Percentiles rank a stretch among this genome's conserved stretches.
Conservation (phyloP, 1,139 yeast genomes). For the Hyphopichia wangnamkhiaoensis region DNA sequence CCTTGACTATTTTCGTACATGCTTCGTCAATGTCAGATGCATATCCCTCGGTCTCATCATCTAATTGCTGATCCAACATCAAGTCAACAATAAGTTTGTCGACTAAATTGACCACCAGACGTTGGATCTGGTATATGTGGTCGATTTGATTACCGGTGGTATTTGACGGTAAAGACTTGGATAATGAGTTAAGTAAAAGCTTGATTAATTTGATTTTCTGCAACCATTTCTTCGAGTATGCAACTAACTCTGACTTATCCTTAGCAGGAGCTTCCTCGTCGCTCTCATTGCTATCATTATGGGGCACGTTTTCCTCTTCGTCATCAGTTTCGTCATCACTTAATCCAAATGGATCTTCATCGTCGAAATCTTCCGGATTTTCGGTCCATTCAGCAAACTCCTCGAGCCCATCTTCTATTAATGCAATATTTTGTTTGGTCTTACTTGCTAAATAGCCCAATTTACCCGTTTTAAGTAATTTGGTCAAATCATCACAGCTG, state of each 20-base stretch:
- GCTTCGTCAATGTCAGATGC: constrained; percentile 26
- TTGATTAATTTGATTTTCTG: constrained; percentile 56
- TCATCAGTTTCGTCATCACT: constrained; percentile 24
- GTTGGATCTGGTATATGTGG: constrained; percentile 31
- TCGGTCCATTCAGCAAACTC: constrained; percentile 69
- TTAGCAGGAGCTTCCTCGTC: constrained; percentile 21
- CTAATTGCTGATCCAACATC: constrained; percentile 44
- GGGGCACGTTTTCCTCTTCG: constrained; percentile 28
- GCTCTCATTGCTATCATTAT: constrained; percentile 13
- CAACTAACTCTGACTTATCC: constrained; percentile 27
- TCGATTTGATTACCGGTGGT: constrained; percentile 39
- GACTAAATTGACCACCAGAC: constrained; percentile 31
- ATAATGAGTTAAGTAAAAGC: constrained; percentile 53
- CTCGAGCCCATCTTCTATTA: constrained; percentile 63
- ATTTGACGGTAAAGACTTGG: constrained; percentile 52
- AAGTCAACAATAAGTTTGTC: constrained; percentile 51
- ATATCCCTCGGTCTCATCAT: constrained; percentile 27
- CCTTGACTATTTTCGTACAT: constrained; percentile 31
- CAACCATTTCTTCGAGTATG: constrained; percentile 50
- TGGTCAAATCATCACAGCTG: constrained; percentile 47
- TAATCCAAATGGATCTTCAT: constrained; percentile 41
- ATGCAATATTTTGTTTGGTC: constrained; percentile 43
- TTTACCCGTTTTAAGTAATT: constrained; percentile 47
- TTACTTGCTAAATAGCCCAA: constrained; percentile 49
- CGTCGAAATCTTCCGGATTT: constrained; percentile 50